Base-by-base conservation (phyloP, 129 eudicot genomes). In the Arctium lappa region DNA sequence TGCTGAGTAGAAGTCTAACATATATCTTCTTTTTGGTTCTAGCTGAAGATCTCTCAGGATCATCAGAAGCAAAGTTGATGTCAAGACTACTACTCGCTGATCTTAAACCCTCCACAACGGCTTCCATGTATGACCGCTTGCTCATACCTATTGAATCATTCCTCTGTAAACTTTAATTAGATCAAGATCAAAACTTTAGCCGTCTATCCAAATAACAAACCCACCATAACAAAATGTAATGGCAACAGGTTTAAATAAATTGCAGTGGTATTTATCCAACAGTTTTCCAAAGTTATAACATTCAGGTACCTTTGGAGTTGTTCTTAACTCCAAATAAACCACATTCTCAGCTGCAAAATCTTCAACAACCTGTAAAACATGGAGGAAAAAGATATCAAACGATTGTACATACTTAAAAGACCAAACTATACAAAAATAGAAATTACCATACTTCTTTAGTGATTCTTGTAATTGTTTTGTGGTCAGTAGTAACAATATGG, bases 281-380 rank as follows among this genome's bases (percentile, higher is more conserved):
- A 5, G 30, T 60, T 60, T 60, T 60, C 29, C 9, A 18, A 77
- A 77, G 78, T 70, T 77, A 77, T 11, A 62, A 73, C 7, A 31
- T 66, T 73, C 15, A 38, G 66, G 56, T 85, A 95, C 99, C 99
- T 95, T 95, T 50, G 99, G 99, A 73, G 99, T 95, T 39, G 99
- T 95, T 88, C 99, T 95, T 76, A 95, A 73, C 86, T 95, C 97
- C 90, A 95, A 88, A 75, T 95, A 95, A 77, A 95, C 93, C 81
- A 93, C 97, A 83, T 95, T 95, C 66, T 95, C 99, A n/a, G 95
- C 88, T 79, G 97, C 97, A 85, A 95, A 95, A 89, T 95, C 99
- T 86, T 95, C 97, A 81, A 95, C 87, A 33, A 93, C 97, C 99
- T 95, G 80, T 72, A 56, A 69, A n/a, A 30, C 9, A 40, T 32